Evolutionary conservation across 163 green algal genomes (phyloP).

Genomic region (Prototheca wickerhamii): DNA sequence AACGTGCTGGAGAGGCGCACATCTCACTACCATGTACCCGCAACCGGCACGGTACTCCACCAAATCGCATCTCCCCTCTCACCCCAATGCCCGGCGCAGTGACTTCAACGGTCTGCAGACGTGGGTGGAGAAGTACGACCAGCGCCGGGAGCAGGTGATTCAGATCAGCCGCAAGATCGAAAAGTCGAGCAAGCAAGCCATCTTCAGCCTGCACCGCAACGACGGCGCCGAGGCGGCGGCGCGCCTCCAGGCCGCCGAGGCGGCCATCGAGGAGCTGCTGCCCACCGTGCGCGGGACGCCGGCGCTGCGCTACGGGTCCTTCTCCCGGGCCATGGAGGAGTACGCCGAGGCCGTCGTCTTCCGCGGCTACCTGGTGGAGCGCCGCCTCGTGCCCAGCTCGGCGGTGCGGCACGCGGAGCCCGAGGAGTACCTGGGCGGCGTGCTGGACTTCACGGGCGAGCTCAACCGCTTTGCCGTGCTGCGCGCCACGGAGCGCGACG

Average conservation of each 20-base stretch:
- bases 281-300: conserved; percentile 47
- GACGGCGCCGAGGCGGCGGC: conserved; percentile 33
- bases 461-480: conserved; percentile 63
- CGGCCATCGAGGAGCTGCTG: conserved; percentile 42
- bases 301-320: conserved; percentile 50
- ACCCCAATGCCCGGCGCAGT: conserved; percentile 7
- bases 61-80: no score
- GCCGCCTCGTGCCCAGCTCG: conserved; percentile 30
- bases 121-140: conserved; percentile 53
- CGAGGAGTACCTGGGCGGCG: conserved; percentile 63
- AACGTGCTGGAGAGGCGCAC: no score
- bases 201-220: conserved; percentile 65
- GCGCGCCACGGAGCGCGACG: conserved; percentile 58
- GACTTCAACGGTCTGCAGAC: conserved; percentile 18
- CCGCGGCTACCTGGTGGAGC: conserved; percentile 18
- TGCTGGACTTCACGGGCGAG: conserved; percentile 82
- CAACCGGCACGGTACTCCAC: no score
- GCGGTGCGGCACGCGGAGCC: conserved; percentile 52
- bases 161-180: conserved; percentile 62
- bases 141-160: conserved; percentile 64
- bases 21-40: no score
- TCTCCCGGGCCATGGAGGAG: conserved; percentile 55
- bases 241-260: conserved; percentile 40
- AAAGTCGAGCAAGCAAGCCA: conserved; percentile 68
- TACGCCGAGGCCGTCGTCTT: conserved; percentile 61